A percentile compares a stretch with the other conserved stretches of the same genome.
phyloP scores from a whole-genome alignment of 1,139 yeast species.

The Debaryomyces coudertii region DNA sequence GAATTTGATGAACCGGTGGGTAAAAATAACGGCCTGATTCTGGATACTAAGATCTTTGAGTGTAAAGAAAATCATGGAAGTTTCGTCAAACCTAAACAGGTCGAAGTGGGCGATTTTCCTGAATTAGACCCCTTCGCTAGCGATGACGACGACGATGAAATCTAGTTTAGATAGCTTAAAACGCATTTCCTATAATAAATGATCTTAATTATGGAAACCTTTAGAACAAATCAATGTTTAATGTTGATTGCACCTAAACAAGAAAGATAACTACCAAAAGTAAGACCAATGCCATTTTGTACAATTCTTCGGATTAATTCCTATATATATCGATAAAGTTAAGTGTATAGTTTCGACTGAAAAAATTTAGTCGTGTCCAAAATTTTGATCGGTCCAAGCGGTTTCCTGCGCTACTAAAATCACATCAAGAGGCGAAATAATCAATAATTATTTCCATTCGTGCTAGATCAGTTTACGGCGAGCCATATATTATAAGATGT shows the following conservation, averaged over 20 bases:
- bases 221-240: neutral
- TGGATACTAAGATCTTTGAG: conserved; percentile 34
- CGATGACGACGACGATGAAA: conserved; percentile 37
- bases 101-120: conserved; percentile 58
- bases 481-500: conserved; percentile 19
- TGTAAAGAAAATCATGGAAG: conserved; percentile 50
- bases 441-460: neutral
- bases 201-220: neutral
- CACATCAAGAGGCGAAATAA: conserved; percentile 2
- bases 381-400: conserved; percentile 7
- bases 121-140: conserved; percentile 45
- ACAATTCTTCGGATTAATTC: neutral
- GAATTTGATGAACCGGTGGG: conserved; percentile 57
- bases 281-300: neutral
- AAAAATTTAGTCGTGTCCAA: conserved; percentile 7
- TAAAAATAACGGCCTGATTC: conserved; percentile 45
- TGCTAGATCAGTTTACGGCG: neutral
- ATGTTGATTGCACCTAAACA: neutral
- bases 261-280: neutral
- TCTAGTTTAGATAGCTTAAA: neutral
- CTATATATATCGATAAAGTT: neutral
- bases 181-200: neutral
- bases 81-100: conserved; percentile 51
- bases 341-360: neutral
- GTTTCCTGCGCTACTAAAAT: conserved; percentile 3